Evolutionary conservation across 495 filamentous ascomycete species (phyloP).

Genomic region (Talaromyces ruber): DNA sequence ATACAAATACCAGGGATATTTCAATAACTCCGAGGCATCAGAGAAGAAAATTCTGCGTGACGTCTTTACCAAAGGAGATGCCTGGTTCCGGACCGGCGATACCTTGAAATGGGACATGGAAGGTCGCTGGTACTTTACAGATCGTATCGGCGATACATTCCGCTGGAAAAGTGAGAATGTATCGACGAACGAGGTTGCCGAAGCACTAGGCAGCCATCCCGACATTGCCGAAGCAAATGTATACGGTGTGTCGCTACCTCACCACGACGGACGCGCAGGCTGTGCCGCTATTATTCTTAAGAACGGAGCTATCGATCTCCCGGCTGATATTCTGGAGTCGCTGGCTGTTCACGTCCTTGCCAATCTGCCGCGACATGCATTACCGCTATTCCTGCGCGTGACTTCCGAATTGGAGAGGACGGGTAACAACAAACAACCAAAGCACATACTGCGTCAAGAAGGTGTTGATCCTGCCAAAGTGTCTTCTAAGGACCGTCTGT

Average conservation of each 20-base stretch:
- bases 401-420: conserved; percentile 55
- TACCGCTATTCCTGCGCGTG: conserved; percentile 70
- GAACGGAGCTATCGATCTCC: conserved; percentile 20
- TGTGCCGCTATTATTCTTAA: conserved; percentile 64
- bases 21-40: conserved; percentile 65
- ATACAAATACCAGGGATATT: conserved; percentile 78
- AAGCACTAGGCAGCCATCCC: conserved; percentile 59
- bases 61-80: conserved; percentile 74
- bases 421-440: conserved; percentile 86
- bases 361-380: conserved; percentile 63
- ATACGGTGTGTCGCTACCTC: conserved; percentile 74
- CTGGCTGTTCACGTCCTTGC: conserved; percentile 51
- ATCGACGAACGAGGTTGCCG: conserved; percentile 67
- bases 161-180: conserved; percentile 96
- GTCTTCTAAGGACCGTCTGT: conserved; percentile 51
- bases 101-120: conserved; percentile 63
- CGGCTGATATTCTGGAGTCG: conserved; percentile 30
- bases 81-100: conserved; percentile 83
- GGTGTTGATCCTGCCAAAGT: conserved; percentile 62
- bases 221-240: conserved; percentile 74
- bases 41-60: conserved; percentile 70
- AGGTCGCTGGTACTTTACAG: conserved; percentile 74
- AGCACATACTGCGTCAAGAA: conserved; percentile 54
- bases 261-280: conserved; percentile 80
- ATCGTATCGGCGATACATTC: conserved; percentile 91